Base-by-base conservation (phyloP, 2,329 filamentous ascomycete species). In the Fusarium compactum region DNA sequence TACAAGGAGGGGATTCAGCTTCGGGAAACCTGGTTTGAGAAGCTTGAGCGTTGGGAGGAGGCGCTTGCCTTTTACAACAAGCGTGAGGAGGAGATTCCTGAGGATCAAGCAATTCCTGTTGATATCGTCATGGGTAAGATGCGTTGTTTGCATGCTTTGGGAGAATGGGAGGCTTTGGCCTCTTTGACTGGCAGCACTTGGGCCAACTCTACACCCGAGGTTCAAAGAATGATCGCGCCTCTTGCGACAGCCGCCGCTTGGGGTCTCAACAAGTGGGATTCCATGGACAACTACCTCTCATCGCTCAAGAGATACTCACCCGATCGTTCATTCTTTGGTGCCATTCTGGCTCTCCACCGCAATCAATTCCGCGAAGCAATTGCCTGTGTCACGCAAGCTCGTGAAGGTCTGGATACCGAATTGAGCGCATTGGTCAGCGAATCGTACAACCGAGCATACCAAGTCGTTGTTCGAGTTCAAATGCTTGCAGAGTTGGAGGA, bases 121-220 rank as follows among this genome's bases (percentile, higher is more conserved):
- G 96, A 98, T 65, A 94, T 99, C 57, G 94, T 97, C 34, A 98
- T 99, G 95, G 96, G 96, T 72, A 99, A 99, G 82, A 99, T 99
- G 96, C 91, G 96, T 50, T 99, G 96, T 85, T 83, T 98, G 69
- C 96, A 99, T 78, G 97, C 96, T 11, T 86, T 99, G 38, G 96
- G 96, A 67, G 96, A 99, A 80, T 99, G 96, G 96, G 97, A 98
- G 73, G 90, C 94, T 6, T 85, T 99, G 18, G 97, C 95, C 1
- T 90, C 90, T 51, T 85, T 99, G 58, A 95, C 95, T 0, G 92
- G 97, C 77, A 94, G 95, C 77, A 97, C 95, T 54, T 99, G 96
- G 96, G 89, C 92, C 72, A 94, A 95, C 78, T 96, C 95, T 10
- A 90, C 91, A 7, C 87, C 92, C 8, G 96, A 98, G 67, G 91